Evolutionary conservation across 176 grass and related monocot genomes (phyloP), one percentile per base, ranked within the genome.

Genomic region (Coix lacrymajobi): DNA sequence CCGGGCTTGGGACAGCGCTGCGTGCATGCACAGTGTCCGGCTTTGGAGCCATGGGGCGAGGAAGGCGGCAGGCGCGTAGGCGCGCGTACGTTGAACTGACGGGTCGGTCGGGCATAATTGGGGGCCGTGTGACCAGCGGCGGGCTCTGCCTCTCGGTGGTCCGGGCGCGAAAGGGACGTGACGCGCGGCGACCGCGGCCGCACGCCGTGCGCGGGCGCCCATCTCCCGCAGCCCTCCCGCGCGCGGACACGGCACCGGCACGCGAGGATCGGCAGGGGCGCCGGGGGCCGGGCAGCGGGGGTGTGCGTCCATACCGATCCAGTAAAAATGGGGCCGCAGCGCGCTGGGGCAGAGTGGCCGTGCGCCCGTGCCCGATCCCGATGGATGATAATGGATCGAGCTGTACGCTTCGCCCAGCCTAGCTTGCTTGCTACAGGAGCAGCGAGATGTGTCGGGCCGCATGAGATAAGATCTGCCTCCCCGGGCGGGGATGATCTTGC

Each of bases 111-210:
- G 58, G 6, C 78, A 89, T 89, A 28, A 89, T 82, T 82, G 78
- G 34, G 33, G 68, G 68, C 31, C 25, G 77, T 76, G 62, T 80
- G 81, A 85, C 63, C 87, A 85, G 87, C 56, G 38, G 57, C 58
- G n/a, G n/a, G n/a, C n/a, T n/a, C 37, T n/a, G 13, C 16, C 26
- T 28, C 52, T 6, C 79, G 56, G 80, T 79, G 36, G 62, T 37
- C 49, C 8, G 34, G 32, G 85, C n/a, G 52, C n/a, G 52, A 89
- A 48, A 89, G 87, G 61, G 87, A 89, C 80, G 57, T 73, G 66
- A 72, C 63, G 66, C 31, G 25, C 7, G 12, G 38, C 76, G 76
- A 65, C 76, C 40, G 71, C 17, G 29, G 7, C 43, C 61, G 73
- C 46, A 24, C 62, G 65, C 20, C 67, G 30, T 8, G 62, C 30